These are phyloP conservation scores for Aschersonia sp. DNA, from an alignment of 2,329 filamentous ascomycete genomes.

Conservation along the genomic window DNA sequence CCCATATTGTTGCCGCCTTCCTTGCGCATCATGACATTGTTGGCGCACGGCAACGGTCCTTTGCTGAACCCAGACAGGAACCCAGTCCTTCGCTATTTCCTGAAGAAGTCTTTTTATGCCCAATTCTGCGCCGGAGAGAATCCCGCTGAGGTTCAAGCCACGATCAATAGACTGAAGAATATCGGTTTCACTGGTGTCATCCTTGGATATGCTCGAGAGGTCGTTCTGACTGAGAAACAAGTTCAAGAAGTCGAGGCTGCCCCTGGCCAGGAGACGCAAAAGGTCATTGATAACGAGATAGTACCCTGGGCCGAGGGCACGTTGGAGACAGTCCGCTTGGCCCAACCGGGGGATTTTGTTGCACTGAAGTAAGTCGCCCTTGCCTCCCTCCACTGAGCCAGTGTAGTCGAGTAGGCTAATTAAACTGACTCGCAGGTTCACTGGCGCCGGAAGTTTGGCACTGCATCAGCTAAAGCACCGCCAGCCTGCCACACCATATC, in stretches of 20 bases:
- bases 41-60: conserved; percentile 54
- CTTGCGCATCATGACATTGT: conserved; percentile 48
- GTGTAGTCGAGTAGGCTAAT: background rate
- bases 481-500: conserved; percentile 45
- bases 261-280: conserved; percentile 30
- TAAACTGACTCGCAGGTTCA: conserved; percentile 39
- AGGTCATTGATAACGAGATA: conserved; percentile 44
- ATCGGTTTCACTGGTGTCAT: conserved; percentile 77
- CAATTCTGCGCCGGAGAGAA: conserved; percentile 85
- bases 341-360: conserved; percentile 46
- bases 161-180: conserved; percentile 49
- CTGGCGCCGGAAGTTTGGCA: conserved; percentile 63
- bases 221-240: conserved; percentile 49
- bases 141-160: conserved; percentile 48
- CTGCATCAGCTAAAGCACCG: conserved; percentile 50
- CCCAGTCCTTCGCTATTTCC: conserved; percentile 48
- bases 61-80: conserved; percentile 65
- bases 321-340: conserved; percentile 57
- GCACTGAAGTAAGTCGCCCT: conserved; percentile 39
- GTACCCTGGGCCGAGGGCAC: conserved; percentile 60
- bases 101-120: conserved; percentile 76
- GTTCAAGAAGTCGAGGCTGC: conserved; percentile 26
- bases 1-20: conserved; percentile 55
- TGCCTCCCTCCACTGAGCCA: background rate
- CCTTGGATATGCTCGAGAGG: conserved; percentile 69